phyloP scores from a whole-genome alignment of 208 protist species.

The Acanthamoeba divionensis region DNA sequence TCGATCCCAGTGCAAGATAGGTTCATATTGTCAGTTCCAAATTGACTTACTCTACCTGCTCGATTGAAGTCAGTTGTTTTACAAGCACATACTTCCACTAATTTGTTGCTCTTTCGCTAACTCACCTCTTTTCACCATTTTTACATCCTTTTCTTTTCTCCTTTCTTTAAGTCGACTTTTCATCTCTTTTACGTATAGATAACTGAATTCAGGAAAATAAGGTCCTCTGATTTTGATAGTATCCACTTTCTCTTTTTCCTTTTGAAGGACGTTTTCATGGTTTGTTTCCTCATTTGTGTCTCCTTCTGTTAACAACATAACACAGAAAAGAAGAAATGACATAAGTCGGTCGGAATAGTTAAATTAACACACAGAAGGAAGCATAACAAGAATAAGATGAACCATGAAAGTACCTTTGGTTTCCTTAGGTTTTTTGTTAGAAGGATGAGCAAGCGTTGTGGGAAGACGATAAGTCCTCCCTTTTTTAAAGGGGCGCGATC shows the following conservation, averaged over 20 bases:
- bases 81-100: too few relatives aligned
- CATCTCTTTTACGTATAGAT: conserved; percentile 52
- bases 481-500: conserved; percentile 3
- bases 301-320: not conserved
- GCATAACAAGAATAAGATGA: too few relatives aligned
- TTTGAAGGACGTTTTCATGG: not conserved
- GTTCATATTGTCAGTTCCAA: too few relatives aligned
- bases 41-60: too few relatives aligned
- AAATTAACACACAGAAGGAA: too few relatives aligned
- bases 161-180: conserved; percentile 30
- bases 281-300: not conserved
- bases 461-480: conserved; percentile 21
- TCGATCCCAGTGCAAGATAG: not conserved
- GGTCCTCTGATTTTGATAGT: conserved; percentile 28
- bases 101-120: too few relatives aligned
- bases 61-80: too few relatives aligned
- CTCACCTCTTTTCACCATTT: not conserved
- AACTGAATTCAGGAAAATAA: conserved; percentile 51
- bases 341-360: too few relatives aligned
- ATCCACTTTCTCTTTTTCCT: not conserved
- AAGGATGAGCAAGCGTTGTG: not conserved
- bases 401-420: too few relatives aligned
- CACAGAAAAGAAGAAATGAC: too few relatives aligned
- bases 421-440: not conserved
- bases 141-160: not conserved